Evolutionary conservation across 169 alveolate genomes (phyloP), one percentile per base, ranked within the genome.

Genomic region (Plasmodium cynomolgi): DNA sequence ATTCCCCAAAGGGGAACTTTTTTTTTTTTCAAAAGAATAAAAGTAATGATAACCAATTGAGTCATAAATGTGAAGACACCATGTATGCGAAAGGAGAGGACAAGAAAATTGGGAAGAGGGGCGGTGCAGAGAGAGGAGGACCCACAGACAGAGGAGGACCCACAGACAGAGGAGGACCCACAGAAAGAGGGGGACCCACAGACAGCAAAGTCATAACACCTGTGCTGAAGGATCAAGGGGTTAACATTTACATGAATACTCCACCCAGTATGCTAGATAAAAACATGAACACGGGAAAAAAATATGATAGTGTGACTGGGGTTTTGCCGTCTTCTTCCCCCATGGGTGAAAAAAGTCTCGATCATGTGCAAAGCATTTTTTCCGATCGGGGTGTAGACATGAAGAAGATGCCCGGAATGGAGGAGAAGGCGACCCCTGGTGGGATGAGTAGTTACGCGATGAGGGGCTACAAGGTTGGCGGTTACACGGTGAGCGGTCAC

Each of bases 11-110:
- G 81, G 44, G 72, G 17, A 47, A 33, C 34, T 77, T 79, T 41
- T 6, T 84, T 7, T 74, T 71, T 54, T 86, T 75, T 77, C 80
- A 86, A 75, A 86, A 75, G 29, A 86, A 86, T 75, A 86, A 86
- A 86, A 39, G 93, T 31, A 86, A 86, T 75, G 93, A 86, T 5
- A 74, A 50, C n/a, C 80, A 85, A 75, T 11, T 56, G 56, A 85
- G 75, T 4, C 62, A 85, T 54, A 85, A 85, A 75, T 50, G 0
- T 31, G 93, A 85, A 73, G 93, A 74, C 56, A 50, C 17, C 80
- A 73, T 71, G 47, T 54, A 31, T 33, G 58, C 44, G 6, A 75
- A 85, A 85, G 81, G 44, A 50, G 85, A 74, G 15, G 93, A 85
- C 17, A 84, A 84, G 33, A 84, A 84, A 41, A 80, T 9, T 41